Conservation (phyloP, 2,329 filamentous ascomycete genomes). For the Aspergillus proliferans region DNA sequence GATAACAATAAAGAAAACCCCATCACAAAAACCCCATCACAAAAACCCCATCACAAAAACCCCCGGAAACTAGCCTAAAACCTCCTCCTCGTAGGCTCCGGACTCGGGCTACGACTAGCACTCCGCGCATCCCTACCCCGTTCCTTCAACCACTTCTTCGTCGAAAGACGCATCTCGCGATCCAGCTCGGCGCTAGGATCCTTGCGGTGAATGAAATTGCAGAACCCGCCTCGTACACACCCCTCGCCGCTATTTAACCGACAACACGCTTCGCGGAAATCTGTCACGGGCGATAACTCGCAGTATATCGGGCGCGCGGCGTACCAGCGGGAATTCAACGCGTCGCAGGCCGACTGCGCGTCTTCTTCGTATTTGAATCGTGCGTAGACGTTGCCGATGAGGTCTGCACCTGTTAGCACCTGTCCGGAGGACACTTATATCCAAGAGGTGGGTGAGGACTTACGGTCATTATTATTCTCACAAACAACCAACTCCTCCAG, state of each 20-base stretch:
- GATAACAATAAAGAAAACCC: conserved; percentile 7
- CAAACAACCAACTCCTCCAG: conserved; percentile 97
- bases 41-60: not conserved
- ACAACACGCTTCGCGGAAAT: conserved; percentile 97
- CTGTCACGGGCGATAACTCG: conserved; percentile 92
- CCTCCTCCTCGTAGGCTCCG: conserved; percentile 71
- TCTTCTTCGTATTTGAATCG: conserved; percentile 99
- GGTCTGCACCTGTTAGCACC: conserved; percentile 49
- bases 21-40: not conserved
- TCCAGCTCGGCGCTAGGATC: conserved; percentile 87
- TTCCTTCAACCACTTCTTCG: conserved; percentile 92
- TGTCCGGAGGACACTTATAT: not conserved
- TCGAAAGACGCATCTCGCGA: conserved; percentile 74
- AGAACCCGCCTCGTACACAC: conserved; percentile 92
- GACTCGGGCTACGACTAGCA: conserved; percentile 73
- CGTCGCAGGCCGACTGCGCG: conserved; percentile 88
- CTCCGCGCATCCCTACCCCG: conserved; percentile 79
- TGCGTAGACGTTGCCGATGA: conserved; percentile 98
- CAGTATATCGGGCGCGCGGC: conserved; percentile 95
- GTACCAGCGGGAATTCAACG: conserved; percentile 93
- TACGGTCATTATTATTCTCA: conserved; percentile 98
- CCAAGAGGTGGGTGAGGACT: conserved; percentile 29
- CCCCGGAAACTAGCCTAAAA: conserved; percentile 41
- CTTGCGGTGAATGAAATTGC: conserved; percentile 99
- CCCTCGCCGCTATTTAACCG: conserved; percentile 90